phyloP scores from a whole-genome alignment of 495 filamentous ascomycete genomes.

The Penicillium verhagenii region DNA sequence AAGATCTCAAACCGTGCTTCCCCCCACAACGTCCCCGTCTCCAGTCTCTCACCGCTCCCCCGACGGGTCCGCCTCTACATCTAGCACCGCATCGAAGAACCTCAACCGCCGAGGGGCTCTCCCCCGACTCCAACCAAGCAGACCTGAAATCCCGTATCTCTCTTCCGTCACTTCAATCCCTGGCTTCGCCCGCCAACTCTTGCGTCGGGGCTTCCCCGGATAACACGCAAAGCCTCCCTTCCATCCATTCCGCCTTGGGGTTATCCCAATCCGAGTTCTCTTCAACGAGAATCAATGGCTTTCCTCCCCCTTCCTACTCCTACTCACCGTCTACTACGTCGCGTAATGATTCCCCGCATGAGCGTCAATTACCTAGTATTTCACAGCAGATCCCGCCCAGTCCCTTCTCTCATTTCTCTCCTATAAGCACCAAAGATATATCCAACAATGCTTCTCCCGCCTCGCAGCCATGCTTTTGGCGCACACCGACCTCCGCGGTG shows the following conservation, averaged over 20 bases:
- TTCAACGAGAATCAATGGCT: conserved; percentile 21
- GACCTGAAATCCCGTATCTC: conserved; percentile 2
- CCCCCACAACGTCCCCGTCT: conserved; percentile 11
- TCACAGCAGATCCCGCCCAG: conserved; percentile 34
- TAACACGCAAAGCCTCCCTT: conserved; percentile 40
- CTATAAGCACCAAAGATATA: conserved; percentile 38
- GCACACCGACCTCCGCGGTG: conserved; percentile 23
- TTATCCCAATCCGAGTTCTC: conserved; percentile 22
- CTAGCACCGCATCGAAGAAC: conserved; percentile 1
- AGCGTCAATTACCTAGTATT: conserved; percentile 29
- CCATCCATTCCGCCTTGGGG: conserved; percentile 43
- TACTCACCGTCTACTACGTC: conserved; percentile 30
- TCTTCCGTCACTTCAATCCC: conserved; percentile 17
- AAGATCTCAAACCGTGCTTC: conserved; percentile 3
- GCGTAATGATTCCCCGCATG: conserved; percentile 34
- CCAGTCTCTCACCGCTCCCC: conserved; percentile 9
- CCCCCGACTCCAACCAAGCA: conserved; percentile 1
- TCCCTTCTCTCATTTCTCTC: conserved; percentile 41
- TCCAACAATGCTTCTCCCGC: conserved; percentile 42
- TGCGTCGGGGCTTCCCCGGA: conserved; percentile 39
- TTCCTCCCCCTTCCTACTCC: conserved; percentile 19
- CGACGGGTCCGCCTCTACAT: not conserved
- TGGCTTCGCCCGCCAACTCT: conserved; percentile 33
- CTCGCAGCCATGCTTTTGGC: conserved; percentile 32
- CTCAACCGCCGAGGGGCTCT: not conserved